phyloP scores from a whole-genome alignment of 495 filamentous ascomycete species.

The Aspergillus sclerotioniger region DNA sequence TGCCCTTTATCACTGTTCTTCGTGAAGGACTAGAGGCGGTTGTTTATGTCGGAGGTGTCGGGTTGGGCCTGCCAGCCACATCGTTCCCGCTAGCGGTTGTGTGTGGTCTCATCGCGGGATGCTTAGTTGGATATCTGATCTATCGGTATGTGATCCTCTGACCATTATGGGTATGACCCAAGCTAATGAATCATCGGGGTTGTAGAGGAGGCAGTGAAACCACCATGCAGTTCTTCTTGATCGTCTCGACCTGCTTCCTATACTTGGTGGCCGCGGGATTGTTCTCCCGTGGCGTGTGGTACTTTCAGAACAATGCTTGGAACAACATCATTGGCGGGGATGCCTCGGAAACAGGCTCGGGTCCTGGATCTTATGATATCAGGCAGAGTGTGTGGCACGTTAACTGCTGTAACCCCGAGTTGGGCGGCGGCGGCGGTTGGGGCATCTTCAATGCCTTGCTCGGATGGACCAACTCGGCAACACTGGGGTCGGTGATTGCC shows the following conservation, averaged over 20 bases:
- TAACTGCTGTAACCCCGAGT: conserved; percentile 76
- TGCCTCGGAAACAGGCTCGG: conserved; percentile 68
- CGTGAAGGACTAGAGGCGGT: conserved; percentile 81
- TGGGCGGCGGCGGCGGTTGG: conserved; percentile 80
- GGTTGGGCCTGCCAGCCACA: conserved; percentile 67
- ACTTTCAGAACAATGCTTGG: conserved; percentile 64
- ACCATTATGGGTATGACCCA: not conserved
- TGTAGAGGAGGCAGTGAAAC: conserved; percentile 59
- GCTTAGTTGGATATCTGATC: conserved; percentile 63
- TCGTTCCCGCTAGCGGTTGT: conserved; percentile 74
- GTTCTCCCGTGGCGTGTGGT: conserved; percentile 75
- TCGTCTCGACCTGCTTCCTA: conserved; percentile 77
- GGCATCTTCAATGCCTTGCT: conserved; percentile 80
- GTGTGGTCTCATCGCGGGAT: conserved; percentile 62
- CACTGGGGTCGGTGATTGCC: conserved; percentile 72
- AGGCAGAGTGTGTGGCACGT: conserved; percentile 85
- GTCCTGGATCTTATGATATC: conserved; percentile 88
- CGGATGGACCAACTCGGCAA: conserved; percentile 89
- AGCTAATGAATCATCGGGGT: not conserved
- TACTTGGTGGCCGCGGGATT: conserved; percentile 86
- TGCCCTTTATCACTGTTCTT: conserved; percentile 82
- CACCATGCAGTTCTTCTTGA: conserved; percentile 74
- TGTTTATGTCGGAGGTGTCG: conserved; percentile 79
- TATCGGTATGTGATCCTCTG: conserved; percentile 63
- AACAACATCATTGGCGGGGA: conserved; percentile 68